A percentile compares a stretch with the other conserved stretches of the same genome.
phyloP scores from a whole-genome alignment of 2,329 filamentous ascomycete species.

The Magnaporthiopsis rhizophila region DNA sequence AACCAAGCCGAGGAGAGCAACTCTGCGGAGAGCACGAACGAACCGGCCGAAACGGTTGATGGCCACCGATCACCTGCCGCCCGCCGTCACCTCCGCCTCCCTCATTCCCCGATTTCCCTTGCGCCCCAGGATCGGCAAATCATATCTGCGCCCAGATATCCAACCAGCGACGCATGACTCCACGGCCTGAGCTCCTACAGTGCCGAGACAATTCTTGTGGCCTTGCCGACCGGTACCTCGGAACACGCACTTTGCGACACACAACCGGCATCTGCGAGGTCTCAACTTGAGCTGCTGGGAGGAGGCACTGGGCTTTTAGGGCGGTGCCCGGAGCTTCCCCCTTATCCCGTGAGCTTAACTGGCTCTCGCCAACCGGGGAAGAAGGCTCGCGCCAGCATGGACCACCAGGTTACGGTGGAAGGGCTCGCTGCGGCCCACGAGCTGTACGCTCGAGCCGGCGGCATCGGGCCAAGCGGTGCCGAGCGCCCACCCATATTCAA shows the following conservation, averaged over 20 bases:
- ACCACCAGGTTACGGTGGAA: slow-evolving; percentile 13
- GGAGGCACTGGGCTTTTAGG: not conserved
- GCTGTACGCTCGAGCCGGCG: slow-evolving; percentile 35
- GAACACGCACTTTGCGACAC: not conserved
- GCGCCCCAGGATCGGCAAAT: not conserved
- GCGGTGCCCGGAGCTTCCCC: not conserved
- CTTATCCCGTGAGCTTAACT: not conserved
- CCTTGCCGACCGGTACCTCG: not conserved
- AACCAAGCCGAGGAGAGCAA: not conserved
- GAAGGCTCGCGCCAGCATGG: not conserved
- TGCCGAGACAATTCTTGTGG: not conserved
- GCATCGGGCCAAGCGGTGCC: slow-evolving; percentile 16
- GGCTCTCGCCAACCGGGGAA: not conserved
- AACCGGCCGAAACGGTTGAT: not conserved
- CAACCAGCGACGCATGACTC: not conserved
- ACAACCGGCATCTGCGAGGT: too few relatives aligned
- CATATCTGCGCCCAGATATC: not conserved
- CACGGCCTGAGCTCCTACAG: not conserved
- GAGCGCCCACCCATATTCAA: slow-evolving; percentile 59
- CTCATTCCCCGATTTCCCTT: not conserved
- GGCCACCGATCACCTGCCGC: too few relatives aligned
- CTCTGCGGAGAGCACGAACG: not conserved
- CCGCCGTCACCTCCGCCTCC: too few relatives aligned
- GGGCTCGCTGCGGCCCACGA: slow-evolving; percentile 25
- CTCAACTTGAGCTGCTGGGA: not conserved